Conservation (phyloP, 2,329 filamentous ascomycete genomes). For the Paraphoma chrysanthemicola region DNA sequence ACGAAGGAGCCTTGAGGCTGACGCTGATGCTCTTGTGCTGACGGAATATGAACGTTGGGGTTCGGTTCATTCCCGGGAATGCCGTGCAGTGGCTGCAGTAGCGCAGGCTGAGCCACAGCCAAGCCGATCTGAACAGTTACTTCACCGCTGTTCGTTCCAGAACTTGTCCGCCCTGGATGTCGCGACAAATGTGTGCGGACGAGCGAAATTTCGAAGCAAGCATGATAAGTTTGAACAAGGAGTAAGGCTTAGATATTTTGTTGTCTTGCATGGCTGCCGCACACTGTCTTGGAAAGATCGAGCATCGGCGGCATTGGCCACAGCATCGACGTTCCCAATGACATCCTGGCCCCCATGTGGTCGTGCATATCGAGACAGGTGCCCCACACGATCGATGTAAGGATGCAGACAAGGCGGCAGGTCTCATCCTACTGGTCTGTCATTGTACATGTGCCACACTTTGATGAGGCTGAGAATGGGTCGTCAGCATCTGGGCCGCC, state of each 20-base stretch:
- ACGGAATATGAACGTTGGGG: conserved; percentile 11
- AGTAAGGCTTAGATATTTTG: too few relatives aligned
- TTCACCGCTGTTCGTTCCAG: conserved; percentile 17
- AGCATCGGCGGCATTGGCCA: conserved; percentile 1
- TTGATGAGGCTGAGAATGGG: conserved; percentile 14
- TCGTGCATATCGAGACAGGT: background rate
- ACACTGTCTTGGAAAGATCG: background rate
- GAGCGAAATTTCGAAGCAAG: too few relatives aligned
- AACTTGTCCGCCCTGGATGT: background rate
- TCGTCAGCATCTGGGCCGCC: conserved; percentile 6
- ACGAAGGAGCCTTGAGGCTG: conserved; percentile 16
- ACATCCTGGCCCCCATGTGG: background rate
- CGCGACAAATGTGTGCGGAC: too few relatives aligned
- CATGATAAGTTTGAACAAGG: too few relatives aligned
- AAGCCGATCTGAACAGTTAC: conserved; percentile 4
- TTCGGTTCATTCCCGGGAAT: background rate
- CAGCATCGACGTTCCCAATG: background rate
- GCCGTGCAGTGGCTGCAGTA: conserved; percentile 19
- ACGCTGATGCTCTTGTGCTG: conserved; percentile 25
- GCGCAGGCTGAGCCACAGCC: conserved; percentile 17
- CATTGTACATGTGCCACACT: background rate
- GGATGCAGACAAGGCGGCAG: background rate
- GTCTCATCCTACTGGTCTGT: background rate
- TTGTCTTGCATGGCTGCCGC: too few relatives aligned
- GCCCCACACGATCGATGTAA: background rate